Evolutionary conservation across 2,329 filamentous ascomycete species (phyloP).

Genomic region (Penicillium brasilianum): DNA sequence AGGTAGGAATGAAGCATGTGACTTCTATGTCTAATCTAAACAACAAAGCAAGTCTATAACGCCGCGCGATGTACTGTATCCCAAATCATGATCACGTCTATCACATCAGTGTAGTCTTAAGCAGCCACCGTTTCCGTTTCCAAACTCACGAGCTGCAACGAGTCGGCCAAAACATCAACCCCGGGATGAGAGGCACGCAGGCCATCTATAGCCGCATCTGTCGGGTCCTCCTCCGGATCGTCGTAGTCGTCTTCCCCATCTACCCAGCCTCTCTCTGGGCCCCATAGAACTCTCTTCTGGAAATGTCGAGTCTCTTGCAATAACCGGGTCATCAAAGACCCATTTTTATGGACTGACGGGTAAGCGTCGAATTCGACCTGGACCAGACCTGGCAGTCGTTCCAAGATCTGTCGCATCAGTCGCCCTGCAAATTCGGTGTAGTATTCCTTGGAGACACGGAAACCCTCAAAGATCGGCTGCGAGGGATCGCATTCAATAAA

Average conservation of each 20-base stretch:
- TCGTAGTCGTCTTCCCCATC: slow-evolving; percentile 34
- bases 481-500: slow-evolving; percentile 64
- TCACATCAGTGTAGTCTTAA: slow-evolving; percentile 5
- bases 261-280: slow-evolving; percentile 47
- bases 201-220: slow-evolving; percentile 23
- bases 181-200: slow-evolving; percentile 15
- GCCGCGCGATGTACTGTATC: slow-evolving; percentile 24
- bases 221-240: slow-evolving; percentile 14
- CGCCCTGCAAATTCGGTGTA: slow-evolving; percentile 62
- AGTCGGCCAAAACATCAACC: slow-evolving; percentile 21
- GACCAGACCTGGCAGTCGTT: slow-evolving; percentile 53
- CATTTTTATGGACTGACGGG: slow-evolving; percentile 56
- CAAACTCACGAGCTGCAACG: slow-evolving; percentile 22
- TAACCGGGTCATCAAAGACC: slow-evolving; percentile 58
- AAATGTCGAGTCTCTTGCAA: slow-evolving; percentile 41
- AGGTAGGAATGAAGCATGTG: neutral
- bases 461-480: slow-evolving; percentile 60
- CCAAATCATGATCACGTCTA: slow-evolving; percentile 14
- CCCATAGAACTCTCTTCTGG: slow-evolving; percentile 46
- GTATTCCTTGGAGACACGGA: slow-evolving; percentile 60
- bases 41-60: slow-evolving; percentile 7
- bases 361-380: slow-evolving; percentile 64
- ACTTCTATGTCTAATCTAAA: neutral
- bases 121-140: slow-evolving; percentile 13
- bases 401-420: slow-evolving; percentile 56